A percentile compares a stretch with the other conserved stretches of the same genome.
These are phyloP conservation scores for Cladosporium sp. DNA, from an alignment of 2,329 filamentous ascomycete species.

Conservation along the genomic window DNA sequence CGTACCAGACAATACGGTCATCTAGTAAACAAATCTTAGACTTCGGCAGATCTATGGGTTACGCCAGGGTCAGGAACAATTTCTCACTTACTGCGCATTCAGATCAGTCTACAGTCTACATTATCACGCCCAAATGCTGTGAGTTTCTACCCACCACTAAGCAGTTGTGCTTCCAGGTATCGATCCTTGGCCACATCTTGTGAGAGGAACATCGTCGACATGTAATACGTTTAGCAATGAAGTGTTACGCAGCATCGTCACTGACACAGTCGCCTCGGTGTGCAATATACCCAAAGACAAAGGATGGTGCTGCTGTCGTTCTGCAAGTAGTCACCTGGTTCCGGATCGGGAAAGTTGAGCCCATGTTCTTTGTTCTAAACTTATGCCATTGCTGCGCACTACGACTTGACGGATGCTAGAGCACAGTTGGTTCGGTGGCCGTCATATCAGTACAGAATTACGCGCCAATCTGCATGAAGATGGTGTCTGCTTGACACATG, in stretches of 20 bases:
- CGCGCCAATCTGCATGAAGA: no score
- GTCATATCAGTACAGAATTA: no score
- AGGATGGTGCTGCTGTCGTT: neutral
- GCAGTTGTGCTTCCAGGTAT: neutral
- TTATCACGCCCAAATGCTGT: no score
- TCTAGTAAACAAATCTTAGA: neutral
- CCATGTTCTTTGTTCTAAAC: neutral
- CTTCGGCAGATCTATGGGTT: neutral
- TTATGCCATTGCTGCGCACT: no score
- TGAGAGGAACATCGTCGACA: neutral
- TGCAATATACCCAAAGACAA: neutral
- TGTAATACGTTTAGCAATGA: no score
- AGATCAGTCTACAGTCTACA: neutral
- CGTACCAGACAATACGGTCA: conserved; percentile 25
- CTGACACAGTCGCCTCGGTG: neutral
- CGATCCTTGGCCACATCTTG: neutral
- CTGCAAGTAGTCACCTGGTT: neutral
- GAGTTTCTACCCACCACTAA: neutral
- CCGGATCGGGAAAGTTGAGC: neutral
- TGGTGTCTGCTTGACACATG: no score
- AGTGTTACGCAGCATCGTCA: no score
- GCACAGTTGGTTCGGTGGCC: no score
- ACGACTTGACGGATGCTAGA: no score
- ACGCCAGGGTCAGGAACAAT: no score
- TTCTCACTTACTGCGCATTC: neutral